A percentile compares a stretch with the other conserved stretches of the same genome.
phyloP scores from a whole-genome alignment of 2,329 filamentous ascomycete species.

The Domatiomyces globalis region DNA sequence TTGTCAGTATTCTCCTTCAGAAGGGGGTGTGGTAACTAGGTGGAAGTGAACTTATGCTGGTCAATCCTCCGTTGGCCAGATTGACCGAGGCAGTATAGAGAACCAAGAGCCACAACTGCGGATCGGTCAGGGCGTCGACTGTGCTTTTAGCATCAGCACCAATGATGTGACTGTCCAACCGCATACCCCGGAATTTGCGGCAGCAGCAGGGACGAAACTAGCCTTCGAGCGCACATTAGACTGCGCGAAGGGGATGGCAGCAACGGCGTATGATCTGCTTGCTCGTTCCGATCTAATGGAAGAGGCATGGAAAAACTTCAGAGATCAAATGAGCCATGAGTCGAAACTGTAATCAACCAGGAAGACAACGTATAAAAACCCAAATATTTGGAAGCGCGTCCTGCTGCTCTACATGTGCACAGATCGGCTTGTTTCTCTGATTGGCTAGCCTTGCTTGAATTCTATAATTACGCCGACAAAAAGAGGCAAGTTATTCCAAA shows the following conservation, averaged over 20 bases:
- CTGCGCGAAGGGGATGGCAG: constrained; percentile 34
- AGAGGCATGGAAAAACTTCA: constrained; percentile 2
- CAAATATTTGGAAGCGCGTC: too few species aligned
- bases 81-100: constrained; percentile 39
- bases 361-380: too few species aligned
- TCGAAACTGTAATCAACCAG: background rate
- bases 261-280: constrained; percentile 22
- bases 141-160: constrained; percentile 33
- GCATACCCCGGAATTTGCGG: constrained; percentile 32
- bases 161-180: constrained; percentile 22
- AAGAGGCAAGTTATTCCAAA: too few species aligned
- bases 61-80: constrained; percentile 43
- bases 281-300: constrained; percentile 1
- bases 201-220: constrained; percentile 27
- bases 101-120: constrained; percentile 46
- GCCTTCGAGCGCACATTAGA: constrained; percentile 31
- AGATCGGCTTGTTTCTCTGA: too few species aligned
- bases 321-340: background rate
- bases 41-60: constrained; percentile 30
- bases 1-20: constrained; percentile 1
- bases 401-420: too few species aligned
- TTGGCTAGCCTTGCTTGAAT: too few species aligned
- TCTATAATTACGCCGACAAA: too few species aligned
- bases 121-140: constrained; percentile 37
- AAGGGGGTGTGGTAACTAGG: constrained; percentile 14